Percentiles rank a stretch among this genome's conserved stretches.
phyloP scores from a whole-genome alignment of 345 rosid genomes.

The Linum usitatissimum region DNA sequence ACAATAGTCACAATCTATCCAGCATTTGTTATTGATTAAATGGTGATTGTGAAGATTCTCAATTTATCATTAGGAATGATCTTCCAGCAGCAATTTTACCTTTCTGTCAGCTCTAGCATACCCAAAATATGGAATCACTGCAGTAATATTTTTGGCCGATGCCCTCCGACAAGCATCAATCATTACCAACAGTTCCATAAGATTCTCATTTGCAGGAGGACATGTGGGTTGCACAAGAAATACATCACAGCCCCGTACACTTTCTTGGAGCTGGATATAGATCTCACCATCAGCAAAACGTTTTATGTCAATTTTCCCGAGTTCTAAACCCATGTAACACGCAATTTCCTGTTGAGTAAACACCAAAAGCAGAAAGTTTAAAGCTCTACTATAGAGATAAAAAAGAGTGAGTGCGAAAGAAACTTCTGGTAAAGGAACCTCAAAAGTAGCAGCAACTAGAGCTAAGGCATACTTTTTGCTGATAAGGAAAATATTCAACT shows the following conservation, averaged over 20 bases:
- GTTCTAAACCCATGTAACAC: conserved; percentile 89
- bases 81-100: conserved; percentile 25
- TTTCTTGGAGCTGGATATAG: conserved; percentile 91
- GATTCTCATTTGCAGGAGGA: conserved; percentile 97
- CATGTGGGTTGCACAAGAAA: conserved; percentile 93
- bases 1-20: background rate
- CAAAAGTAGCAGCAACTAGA: no score
- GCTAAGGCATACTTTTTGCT: background rate
- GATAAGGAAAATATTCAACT: background rate
- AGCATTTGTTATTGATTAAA: no score
- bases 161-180: conserved; percentile 96
- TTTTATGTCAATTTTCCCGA: conserved; percentile 82
- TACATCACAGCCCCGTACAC: conserved; percentile 98
- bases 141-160: conserved; percentile 82
- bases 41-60: background rate
- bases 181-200: conserved; percentile 94
- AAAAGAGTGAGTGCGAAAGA: background rate
- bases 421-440: no score
- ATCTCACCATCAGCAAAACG: conserved; percentile 96
- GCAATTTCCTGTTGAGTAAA: conserved; percentile 56
- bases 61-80: background rate
- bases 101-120: conserved; percentile 97
- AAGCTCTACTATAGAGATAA: background rate
- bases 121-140: conserved; percentile 95
- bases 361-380: background rate